phyloP scores from a whole-genome alignment of 2,329 filamentous ascomycete genomes.

The Uncinocarpus reesii region DNA sequence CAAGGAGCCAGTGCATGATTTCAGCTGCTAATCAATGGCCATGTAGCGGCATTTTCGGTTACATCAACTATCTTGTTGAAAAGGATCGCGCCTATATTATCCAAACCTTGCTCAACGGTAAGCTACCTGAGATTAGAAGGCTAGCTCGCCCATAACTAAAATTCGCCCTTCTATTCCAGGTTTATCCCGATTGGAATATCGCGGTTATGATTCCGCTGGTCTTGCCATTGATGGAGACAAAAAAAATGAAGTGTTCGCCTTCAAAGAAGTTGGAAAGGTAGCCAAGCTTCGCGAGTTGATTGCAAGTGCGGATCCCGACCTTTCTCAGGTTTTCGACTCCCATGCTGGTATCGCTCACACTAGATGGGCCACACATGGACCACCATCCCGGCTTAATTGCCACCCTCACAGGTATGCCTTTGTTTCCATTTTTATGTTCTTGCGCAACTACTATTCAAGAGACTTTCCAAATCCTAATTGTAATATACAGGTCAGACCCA shows the following conservation, averaged over 20 bases:
- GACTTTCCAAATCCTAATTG: neutral
- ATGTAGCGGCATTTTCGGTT: slow-evolving; percentile 83
- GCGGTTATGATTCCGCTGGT: slow-evolving; percentile 96
- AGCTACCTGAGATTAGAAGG: slow-evolving; percentile 28
- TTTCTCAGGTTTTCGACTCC: slow-evolving; percentile 90
- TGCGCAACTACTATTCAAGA: neutral
- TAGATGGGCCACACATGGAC: slow-evolving; percentile 95
- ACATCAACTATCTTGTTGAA: slow-evolving; percentile 98
- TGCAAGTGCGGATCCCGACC: slow-evolving; percentile 68
- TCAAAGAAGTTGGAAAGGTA: slow-evolving; percentile 99
- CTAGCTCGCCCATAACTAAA: neutral
- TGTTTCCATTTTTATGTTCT: neutral
- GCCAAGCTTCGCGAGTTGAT: slow-evolving; percentile 92
- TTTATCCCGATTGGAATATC: slow-evolving; percentile 91
- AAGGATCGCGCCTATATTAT: slow-evolving; percentile 96
- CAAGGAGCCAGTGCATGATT: neutral
- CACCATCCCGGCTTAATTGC: slow-evolving; percentile 89
- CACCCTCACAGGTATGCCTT: slow-evolving; percentile 87
- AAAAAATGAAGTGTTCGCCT: slow-evolving; percentile 93
- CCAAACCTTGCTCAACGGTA: slow-evolving; percentile 91
- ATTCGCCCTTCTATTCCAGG: slow-evolving; percentile 43
- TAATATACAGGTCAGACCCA: slow-evolving; percentile 62
- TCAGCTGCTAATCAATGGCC: neutral
- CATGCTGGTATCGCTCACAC: slow-evolving; percentile 99
- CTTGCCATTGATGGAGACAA: slow-evolving; percentile 95